phyloP scores from a whole-genome alignment of 2,329 filamentous ascomycete genomes.

The Trichoderma semiorbis region DNA sequence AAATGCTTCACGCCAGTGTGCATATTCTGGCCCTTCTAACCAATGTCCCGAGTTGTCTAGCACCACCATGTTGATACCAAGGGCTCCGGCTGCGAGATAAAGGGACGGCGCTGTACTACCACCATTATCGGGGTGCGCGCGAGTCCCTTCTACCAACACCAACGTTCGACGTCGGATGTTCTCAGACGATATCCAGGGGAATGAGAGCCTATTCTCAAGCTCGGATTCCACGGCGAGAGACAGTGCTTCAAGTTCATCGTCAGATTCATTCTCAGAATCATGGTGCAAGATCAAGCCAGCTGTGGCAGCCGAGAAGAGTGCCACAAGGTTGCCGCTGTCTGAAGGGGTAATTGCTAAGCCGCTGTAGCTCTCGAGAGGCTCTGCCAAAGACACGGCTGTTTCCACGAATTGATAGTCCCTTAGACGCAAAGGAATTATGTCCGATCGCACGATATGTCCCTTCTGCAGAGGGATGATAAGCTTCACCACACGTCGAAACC shows the following conservation, averaged over 20 bases:
- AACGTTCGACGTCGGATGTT: neutral
- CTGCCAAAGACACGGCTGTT: neutral
- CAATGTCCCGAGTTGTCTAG: slow-evolving; percentile 8
- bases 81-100: neutral
- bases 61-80: neutral
- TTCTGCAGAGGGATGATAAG: neutral
- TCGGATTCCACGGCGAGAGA: neutral
- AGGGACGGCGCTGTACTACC: neutral
- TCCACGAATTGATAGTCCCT: neutral
- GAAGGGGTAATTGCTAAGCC: neutral
- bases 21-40: slow-evolving; percentile 12
- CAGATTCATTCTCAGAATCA: neutral
- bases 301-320: neutral
- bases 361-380: neutral
- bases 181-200: neutral
- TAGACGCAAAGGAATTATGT: neutral
- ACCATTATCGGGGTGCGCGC: neutral
- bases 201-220: neutral
- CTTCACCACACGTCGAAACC: neutral
- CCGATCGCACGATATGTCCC: neutral
- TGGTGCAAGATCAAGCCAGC: neutral
- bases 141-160: neutral
- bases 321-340: neutral
- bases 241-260: neutral
- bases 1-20: slow-evolving; percentile 16